A percentile compares a stretch with the other conserved stretches of the same genome.
Evolutionary conservation across 768 basidiomycete genomes (phyloP).

Genomic region (Dacryopinax spathularia): DNA sequence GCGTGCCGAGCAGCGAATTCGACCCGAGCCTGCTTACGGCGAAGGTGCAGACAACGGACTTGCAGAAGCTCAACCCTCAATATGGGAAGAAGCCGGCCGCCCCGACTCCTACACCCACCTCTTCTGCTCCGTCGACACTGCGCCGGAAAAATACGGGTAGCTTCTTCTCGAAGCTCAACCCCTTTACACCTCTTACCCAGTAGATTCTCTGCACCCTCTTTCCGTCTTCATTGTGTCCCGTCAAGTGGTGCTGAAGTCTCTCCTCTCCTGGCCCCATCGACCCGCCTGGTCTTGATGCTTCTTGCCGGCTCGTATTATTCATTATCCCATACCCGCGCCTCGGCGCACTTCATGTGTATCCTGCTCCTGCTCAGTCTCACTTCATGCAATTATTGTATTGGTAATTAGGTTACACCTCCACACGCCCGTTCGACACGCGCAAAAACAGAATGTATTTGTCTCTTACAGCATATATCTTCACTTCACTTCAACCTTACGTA

Average conservation of each 20-base stretch:
- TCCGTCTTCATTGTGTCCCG: background rate
- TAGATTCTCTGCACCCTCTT: background rate
- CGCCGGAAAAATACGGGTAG: conserved; percentile 1
- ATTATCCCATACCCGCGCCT: background rate
- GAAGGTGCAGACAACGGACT: background rate
- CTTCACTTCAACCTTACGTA: background rate
- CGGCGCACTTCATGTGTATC: background rate
- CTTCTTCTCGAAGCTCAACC: background rate
- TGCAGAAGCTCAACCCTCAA: background rate
- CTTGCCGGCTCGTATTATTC: background rate
- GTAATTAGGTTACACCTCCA: background rate
- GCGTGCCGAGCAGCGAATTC: background rate
- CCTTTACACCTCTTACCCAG: background rate
- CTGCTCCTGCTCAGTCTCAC: background rate
- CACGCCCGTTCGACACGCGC: background rate
- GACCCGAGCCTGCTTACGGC: background rate
- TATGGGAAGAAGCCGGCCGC: background rate
- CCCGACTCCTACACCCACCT: background rate
- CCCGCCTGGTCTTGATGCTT: too few species aligned
- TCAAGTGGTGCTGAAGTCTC: too few species aligned
- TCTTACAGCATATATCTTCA: background rate
- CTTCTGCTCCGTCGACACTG: background rate
- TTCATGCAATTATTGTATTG: background rate
- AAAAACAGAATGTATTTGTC: background rate
- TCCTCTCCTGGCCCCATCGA: too few species aligned